These are phyloP conservation scores for Apodospora peruviana DNA, from an alignment of 495 filamentous ascomycete species.

Conservation along the genomic window DNA sequence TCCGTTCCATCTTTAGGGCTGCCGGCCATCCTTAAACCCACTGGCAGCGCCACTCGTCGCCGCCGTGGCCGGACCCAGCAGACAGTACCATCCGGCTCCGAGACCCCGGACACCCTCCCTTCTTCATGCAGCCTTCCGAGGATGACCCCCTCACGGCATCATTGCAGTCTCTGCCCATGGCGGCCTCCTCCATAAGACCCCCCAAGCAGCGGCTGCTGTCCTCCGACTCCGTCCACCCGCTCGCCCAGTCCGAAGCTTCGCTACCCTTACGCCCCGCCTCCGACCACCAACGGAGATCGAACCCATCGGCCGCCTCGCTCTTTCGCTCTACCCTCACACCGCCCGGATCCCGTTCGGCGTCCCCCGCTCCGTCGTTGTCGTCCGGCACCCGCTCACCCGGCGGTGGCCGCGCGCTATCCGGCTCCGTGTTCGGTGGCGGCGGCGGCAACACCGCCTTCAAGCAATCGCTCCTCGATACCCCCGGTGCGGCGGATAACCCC, in stretches of 20 bases:
- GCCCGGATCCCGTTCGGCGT: slow-evolving; percentile 50
- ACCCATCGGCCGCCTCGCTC: slow-evolving; percentile 53
- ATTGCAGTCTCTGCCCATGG: slow-evolving; percentile 37
- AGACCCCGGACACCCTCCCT: too few species aligned
- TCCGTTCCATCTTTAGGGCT: too few species aligned
- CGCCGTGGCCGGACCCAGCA: too few species aligned
- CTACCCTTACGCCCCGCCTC: slow-evolving; percentile 44
- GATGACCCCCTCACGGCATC: slow-evolving; percentile 35
- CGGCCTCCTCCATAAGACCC: slow-evolving; percentile 32
- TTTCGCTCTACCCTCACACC: slow-evolving; percentile 53
- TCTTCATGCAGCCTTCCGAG: slow-evolving; percentile 40
- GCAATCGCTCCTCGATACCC: slow-evolving; percentile 41
- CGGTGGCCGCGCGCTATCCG: slow-evolving; percentile 33
- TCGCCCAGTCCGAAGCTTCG: slow-evolving; percentile 38
- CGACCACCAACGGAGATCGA: slow-evolving; percentile 37
- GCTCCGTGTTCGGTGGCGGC: slow-evolving; percentile 43
- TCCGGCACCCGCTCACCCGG: slow-evolving; percentile 50
- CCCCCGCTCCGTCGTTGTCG: slow-evolving; percentile 36
- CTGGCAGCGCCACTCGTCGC: too few species aligned
- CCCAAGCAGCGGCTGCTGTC: slow-evolving; percentile 31
- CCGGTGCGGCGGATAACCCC: slow-evolving; percentile 43
- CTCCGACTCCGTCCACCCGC: slow-evolving; percentile 19
- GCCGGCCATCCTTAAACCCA: too few species aligned
- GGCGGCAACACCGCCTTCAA: too few species aligned
- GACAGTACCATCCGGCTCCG: too few species aligned